Base-by-base conservation (phyloP, 108 stramenopile species). In the Mayamaea pseudoterrestris region DNA sequence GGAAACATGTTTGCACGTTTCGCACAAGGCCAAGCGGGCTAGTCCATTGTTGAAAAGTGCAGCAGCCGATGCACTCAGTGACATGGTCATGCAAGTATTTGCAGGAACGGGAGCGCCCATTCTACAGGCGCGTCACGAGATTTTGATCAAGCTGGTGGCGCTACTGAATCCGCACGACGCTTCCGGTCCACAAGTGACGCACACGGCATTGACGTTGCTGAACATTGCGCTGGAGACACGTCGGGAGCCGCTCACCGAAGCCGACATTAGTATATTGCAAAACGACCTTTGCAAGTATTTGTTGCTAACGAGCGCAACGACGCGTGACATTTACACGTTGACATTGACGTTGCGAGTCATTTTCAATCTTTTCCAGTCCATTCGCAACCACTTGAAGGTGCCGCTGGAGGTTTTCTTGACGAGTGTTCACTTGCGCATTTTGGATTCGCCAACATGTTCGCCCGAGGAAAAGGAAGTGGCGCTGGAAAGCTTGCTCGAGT, bases 321-420 rank as follows among this genome's bases (percentile, higher is more conserved):
- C 93, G 4, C 64, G 68, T 12, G 94, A 98, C 54, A 63, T 93
- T 36, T 52, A 50, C 44, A 75, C 94, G 30, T 58, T 98, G 12
- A 78, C 78, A 50, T 69, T 90, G 41, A 83, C 93, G 6, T 59
- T 96, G 53, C 59, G 97, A 11, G 93, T 96, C 26, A 91, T 98
- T 40, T 98, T 96, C 66, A 94, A 96, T 65, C 74, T 96, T 6
- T 98, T 98, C 64, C 88, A 88, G 41, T 76, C 80, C 17, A 92
- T 96, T 50, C 88, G 90, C 54, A 84, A 91, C 49, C 86, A 96
- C 49, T 42, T 98, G 40, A 96, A 95, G 63, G 84, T 96, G 3
- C 95, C 93, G 37, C 73, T 98, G 40, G 97, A 98, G 61, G 93
- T 96, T n/a, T 96, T 98, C 44, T 55, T 98, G 44, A 86, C 90